Percentiles rank a stretch among this genome's conserved stretches.
These are phyloP conservation scores for Striga asiatica DNA, from an alignment of 257 asterid species.

Conservation along the genomic window DNA sequence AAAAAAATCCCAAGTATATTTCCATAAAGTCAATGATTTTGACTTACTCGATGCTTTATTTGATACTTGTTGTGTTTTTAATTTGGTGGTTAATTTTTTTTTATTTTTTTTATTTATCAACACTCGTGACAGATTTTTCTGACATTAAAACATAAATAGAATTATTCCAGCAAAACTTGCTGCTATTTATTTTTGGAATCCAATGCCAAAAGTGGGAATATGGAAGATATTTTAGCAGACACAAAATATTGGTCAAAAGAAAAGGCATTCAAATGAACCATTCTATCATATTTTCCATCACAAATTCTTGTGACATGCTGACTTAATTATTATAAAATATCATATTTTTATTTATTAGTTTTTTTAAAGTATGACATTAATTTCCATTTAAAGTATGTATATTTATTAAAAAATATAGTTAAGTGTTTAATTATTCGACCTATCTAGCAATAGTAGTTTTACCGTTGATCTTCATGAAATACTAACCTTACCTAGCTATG, in stretches of 20 bases:
- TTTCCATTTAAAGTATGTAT: no score
- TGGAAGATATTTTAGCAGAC: conserved; percentile 13
- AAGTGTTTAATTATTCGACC: no score
- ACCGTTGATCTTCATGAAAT: no score
- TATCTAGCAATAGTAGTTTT: no score
- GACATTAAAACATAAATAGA: not conserved
- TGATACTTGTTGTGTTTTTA: not conserved
- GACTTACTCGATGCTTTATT: not conserved
- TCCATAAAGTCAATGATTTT: not conserved
- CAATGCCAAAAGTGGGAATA: conserved; percentile 16
- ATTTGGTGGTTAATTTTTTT: not conserved
- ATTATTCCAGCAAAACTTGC: not conserved
- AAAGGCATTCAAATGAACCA: conserved; percentile 11
- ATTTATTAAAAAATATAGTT: no score
- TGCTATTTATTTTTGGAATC: conserved; percentile 20
- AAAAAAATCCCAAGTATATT: no score
- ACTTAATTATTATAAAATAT: no score
- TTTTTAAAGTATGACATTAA: no score
- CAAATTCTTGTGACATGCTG: no score
- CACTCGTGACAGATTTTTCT: not conserved
- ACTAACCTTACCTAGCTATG: no score
- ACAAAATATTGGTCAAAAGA: conserved; percentile 13
- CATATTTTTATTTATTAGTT: no score
- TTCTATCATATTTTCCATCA: conserved; percentile 4
- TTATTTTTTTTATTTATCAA: not conserved